phyloP scores from a whole-genome alignment of 2,329 filamentous ascomycete species.

The Hymenoscyphus infarciens region DNA sequence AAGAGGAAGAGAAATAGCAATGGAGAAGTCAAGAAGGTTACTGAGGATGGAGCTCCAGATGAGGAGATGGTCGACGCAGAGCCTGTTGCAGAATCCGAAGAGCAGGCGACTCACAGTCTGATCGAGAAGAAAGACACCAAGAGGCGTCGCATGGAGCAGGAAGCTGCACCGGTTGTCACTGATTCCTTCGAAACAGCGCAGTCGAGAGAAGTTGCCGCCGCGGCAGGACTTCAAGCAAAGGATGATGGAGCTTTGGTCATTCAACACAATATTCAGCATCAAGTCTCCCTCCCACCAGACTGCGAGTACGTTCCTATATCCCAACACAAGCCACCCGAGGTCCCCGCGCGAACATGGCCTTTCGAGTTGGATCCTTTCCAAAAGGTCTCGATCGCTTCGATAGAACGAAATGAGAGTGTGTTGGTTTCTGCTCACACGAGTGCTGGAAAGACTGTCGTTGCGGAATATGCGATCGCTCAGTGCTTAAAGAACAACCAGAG shows the following conservation, averaged over 20 bases:
- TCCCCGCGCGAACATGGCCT: conserved; percentile 77
- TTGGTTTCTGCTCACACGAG: conserved; percentile 95
- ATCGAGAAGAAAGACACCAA: conserved; percentile 54
- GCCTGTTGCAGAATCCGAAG: conserved; percentile 20
- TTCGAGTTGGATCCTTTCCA: conserved; percentile 98
- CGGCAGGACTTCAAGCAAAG: conserved; percentile 33
- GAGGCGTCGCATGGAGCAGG: conserved; percentile 60
- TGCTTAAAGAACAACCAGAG: conserved; percentile 96
- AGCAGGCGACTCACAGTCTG: conserved; percentile 38
- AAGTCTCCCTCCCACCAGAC: conserved; percentile 90
- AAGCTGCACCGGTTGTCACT: conserved; percentile 76
- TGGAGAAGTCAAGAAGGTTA: conserved; percentile 65
- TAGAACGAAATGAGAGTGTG: conserved; percentile 93
- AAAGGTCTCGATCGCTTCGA: conserved; percentile 88
- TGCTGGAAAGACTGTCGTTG: conserved; percentile 96
- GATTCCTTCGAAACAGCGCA: conserved; percentile 95
- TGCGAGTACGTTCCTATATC: conserved; percentile 95
- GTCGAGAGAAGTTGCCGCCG: conserved; percentile 79
- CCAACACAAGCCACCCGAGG: conserved; percentile 83
- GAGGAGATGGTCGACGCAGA: conserved; percentile 54
- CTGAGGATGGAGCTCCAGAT: conserved; percentile 56
- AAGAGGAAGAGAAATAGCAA: conserved; percentile 86
- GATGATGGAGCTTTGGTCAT: conserved; percentile 64
- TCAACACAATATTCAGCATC: conserved; percentile 97
- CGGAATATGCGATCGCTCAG: conserved; percentile 96